Base-by-base conservation (phyloP, 495 filamentous ascomycete genomes). In the Aspergillus carlsbadensis region DNA sequence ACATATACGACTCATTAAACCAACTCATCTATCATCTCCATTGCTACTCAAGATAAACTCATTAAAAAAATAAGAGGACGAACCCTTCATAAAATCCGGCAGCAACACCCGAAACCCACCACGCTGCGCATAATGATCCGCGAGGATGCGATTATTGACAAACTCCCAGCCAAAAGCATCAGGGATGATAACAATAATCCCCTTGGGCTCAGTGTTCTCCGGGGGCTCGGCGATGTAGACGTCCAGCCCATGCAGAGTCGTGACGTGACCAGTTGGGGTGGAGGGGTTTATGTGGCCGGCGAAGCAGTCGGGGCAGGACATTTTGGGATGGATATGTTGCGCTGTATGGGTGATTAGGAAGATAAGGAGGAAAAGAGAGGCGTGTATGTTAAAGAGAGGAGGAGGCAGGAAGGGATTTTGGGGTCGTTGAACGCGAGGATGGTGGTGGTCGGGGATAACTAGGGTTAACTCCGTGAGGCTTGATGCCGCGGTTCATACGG, bases 71-170 rank as follows among this genome's bases (percentile, higher is more conserved):
- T n/a, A 42, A 26, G 22, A 50, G 18, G n/a, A 65, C 65, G 53
- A 35, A 82, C 84, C 83, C 50, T 74, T 65, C 80, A 85, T 81
- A 59, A 87, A 83, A 52, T 87, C 82, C 0, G 83, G 84, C 39
- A 82, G 58, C 57, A 81, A 83, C 26, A 86, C 81, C 4, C 62
- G 65, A 58, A 71, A 79, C 10, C 65, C 70, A 0, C 77, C 74
- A 53, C 73, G 72, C 22, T 73, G 64, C 3, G 83, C 80, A 57
- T 80, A 83, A 22, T 63, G 52, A 57, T 87, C 82, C 5, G 79
- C 76, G 10, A 86, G 62, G 0, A 82, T 60, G 5, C 82, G 68
- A 33, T 70, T 75, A 59, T 87, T 86, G 18, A 68, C 63, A 15
- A 85, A 70, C 14, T 70, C 57, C 82, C 82, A 87, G 11, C 84